Evolutionary conservation across 495 filamentous ascomycete genomes (phyloP), one percentile per base, ranked within the genome.

Genomic region (Aspergillus leporis): DNA sequence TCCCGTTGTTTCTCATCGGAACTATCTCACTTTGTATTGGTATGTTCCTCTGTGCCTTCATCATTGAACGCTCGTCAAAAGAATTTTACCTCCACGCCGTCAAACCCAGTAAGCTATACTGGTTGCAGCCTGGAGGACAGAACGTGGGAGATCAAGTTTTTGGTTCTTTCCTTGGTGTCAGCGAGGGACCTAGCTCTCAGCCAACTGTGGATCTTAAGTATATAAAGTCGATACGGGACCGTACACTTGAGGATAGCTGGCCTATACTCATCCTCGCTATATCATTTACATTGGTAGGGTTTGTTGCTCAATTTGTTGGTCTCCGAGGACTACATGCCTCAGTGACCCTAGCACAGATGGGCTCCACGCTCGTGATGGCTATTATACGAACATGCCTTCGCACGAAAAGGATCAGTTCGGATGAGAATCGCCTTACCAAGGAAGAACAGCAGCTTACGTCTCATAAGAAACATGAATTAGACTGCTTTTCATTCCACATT

Each of bases 251-350:
- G 10, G 34, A 38, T 21, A 61, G 58, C 9, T 31, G 53, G 1
- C 7, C 58, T 48, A 36, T 71, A 56, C 53, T 69, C 22, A 7
- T 64, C 0, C 48, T 57, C 34, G 66, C 67, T 1, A 41, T 77
- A 13, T 18, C 23, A 1, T 47, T 76, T 0, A 77, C 74, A 5
- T 55, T 83, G 47, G n/a, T 70, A 1, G 82, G 81, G 1, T 84
- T 81, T 45, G 59, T 82, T 30, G 51, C 73, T 6, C 80, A 84
- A 60, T 84, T 84, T 56, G 63, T 79, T 6, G 81, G 81, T 1
- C 58, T 81, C 4, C 72, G 81, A 41, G 78, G 75, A 1, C 67
- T 84, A 23, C 75, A 82, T 48, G 74, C 79, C 21, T 78, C 76
- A n/a, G 74, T 79, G 6, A 76, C 75, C 16, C 56, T 83, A 4